Evolutionary conservation across 164 flowering plant genomes (phyloP), one percentile per base, ranked within the genome.

Genomic region (Umbilicus rupestris): DNA sequence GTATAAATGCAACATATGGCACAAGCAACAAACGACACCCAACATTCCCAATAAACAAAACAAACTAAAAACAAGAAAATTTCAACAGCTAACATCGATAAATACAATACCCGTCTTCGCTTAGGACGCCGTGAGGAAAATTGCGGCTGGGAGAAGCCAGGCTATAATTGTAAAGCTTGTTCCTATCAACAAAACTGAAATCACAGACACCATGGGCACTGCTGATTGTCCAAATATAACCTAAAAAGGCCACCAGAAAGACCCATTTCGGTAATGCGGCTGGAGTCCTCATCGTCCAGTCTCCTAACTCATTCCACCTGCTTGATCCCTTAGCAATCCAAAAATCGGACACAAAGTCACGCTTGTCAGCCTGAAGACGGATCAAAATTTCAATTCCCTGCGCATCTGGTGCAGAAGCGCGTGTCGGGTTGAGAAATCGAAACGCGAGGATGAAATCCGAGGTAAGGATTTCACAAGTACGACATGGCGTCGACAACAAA

Each of bases 21-120:
- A 35, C 4, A 41, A 5, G 15, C 44, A 14, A 14, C 44, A 6
- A 41, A 41, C 24, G 1, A 20, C 0, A 20, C 11, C 6, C 1
- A 6, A 5, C 24, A 22, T 5, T n/a, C 24, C 45, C 26, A 63
- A 2, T 3, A 63, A 45, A 19, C 45, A 39, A 39, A 39, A 39
- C 20, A 35, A 63, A 37, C 37, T 7, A 42, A 44, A 17, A 14
- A 15, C 24, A 8, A 24, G 26, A 0, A 17, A 68, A 42, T 37
- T 35, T 14, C 33, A 41, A 46, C 41, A 31, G 12, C 16, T 5
- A 64, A 5, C 5, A 57, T 29, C 8, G 0, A 20, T 6, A 73
- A 63, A 63, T 45, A 67, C 69, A 69, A 44, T 39, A 92, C 98
- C 96, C 96, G 73, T 92, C 98, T 85, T 92, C 98, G 75, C 93